These are phyloP conservation scores for Cladosporium colombiae DNA, from an alignment of 2,329 filamentous ascomycete species.

Conservation along the genomic window DNA sequence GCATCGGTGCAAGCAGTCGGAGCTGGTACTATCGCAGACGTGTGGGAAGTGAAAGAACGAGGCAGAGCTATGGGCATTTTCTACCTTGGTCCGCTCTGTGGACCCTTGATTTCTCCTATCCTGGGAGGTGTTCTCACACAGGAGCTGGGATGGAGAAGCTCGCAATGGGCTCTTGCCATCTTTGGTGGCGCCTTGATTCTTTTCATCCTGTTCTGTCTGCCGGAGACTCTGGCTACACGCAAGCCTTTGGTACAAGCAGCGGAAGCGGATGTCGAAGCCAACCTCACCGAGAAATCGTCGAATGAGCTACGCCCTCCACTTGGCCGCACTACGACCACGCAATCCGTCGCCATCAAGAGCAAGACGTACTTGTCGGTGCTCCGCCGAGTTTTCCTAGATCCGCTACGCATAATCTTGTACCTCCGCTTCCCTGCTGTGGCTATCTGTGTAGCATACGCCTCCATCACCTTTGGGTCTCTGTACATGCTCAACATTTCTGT, in stretches of 20 bases:
- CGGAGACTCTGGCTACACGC: conserved; percentile 58
- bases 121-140: conserved; percentile 73
- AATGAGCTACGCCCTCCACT: conserved; percentile 27
- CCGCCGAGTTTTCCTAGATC: conserved; percentile 69
- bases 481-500: conserved; percentile 79
- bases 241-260: conserved; percentile 37
- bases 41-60: conserved; percentile 73
- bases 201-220: conserved; percentile 61
- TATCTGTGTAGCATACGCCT: conserved; percentile 71
- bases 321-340: conserved; percentile 59
- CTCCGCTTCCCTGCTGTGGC: conserved; percentile 73
- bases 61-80: conserved; percentile 82
- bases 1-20: conserved; percentile 82
- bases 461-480: conserved; percentile 72
- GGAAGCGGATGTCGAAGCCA: conserved; percentile 33
- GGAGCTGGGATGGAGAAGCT: conserved; percentile 70
- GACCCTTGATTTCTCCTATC: conserved; percentile 74
- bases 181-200: conserved; percentile 64
- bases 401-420: conserved; percentile 68
- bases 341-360: conserved; percentile 61
- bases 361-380: conserved; percentile 55
- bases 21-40: conserved; percentile 78
- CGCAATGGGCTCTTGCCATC: conserved; percentile 74
- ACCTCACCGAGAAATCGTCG: conserved; percentile 27
- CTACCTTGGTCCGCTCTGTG: conserved; percentile 75